phyloP scores from a whole-genome alignment of 2,329 filamentous ascomycete genomes.

The Colletotrichum lentis region DNA sequence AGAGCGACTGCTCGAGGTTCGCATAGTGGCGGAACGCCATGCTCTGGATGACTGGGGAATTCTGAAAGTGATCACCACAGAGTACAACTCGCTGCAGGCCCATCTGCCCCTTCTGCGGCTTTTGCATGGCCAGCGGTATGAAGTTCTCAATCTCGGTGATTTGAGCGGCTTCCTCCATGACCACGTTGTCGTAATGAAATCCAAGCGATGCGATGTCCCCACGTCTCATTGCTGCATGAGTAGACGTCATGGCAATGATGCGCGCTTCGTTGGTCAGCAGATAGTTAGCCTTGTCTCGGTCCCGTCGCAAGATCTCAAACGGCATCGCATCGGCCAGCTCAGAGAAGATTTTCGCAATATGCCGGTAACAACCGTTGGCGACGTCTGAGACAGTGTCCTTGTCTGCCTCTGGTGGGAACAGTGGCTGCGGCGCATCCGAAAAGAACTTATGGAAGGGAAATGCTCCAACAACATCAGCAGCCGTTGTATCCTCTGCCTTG shows the following conservation, averaged over 20 bases:
- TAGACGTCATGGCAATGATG: conserved; percentile 98
- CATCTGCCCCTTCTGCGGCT: conserved; percentile 74
- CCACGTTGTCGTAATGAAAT: conserved; percentile 95
- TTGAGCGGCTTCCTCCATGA: conserved; percentile 98
- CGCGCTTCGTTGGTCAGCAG: conserved; percentile 94
- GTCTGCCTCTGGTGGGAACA: conserved; percentile 75
- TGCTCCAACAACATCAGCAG: conserved; percentile 69
- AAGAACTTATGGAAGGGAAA: conserved; percentile 95
- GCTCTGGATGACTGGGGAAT: conserved; percentile 94
- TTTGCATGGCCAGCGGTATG: conserved; percentile 92
- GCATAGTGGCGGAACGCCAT: conserved; percentile 93
- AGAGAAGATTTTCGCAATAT: conserved; percentile 88
- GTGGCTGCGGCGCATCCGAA: conserved; percentile 81
- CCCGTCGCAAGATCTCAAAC: conserved; percentile 89
- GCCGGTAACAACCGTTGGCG: conserved; percentile 83
- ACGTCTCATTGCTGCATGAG: conserved; percentile 92
- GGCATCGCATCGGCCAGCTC: conserved; percentile 93
- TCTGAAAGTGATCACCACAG: conserved; percentile 95
- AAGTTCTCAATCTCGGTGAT: conserved; percentile 98
- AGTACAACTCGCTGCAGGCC: conserved; percentile 87
- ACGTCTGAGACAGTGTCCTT: conserved; percentile 77
- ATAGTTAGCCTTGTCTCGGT: conserved; percentile 95
- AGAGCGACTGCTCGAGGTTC: conserved; percentile 94
- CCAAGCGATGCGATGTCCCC: conserved; percentile 90
- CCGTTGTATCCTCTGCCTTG: conserved; percentile 63